Evolutionary conservation across 78 protist genomes (phyloP).

Genomic region (Bodo saltans): DNA sequence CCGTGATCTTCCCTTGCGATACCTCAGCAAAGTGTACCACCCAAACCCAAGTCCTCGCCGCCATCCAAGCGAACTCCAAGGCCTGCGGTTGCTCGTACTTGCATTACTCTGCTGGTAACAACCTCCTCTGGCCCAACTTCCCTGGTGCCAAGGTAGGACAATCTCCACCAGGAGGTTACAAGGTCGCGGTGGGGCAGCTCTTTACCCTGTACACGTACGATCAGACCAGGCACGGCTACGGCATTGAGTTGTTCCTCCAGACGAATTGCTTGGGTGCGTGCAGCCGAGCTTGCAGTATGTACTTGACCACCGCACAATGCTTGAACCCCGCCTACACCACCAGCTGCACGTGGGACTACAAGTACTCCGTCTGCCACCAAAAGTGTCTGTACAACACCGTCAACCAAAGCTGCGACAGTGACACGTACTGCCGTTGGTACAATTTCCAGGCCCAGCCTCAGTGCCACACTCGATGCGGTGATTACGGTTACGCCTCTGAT

Average conservation of each 20-base stretch:
- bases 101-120: background rate
- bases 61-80: background rate
- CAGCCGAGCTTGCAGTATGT: background rate
- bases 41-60: background rate
- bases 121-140: background rate
- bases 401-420: background rate
- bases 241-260: background rate
- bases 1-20: background rate
- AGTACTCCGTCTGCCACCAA: background rate
- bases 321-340: background rate
- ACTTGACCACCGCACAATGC: background rate
- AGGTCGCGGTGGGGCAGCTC: background rate
- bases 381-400: background rate
- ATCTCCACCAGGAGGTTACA: background rate
- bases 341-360: background rate
- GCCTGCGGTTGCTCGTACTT: background rate
- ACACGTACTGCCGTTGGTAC: background rate
- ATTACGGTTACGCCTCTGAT: too few relatives aligned
- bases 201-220: background rate
- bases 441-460: background rate
- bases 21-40: background rate
- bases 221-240: background rate
- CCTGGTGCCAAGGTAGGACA: background rate
- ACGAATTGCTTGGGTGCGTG: background rate
- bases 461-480: background rate